Percentiles rank a stretch among this genome's conserved stretches.
Conservation (phyloP, 345 rosid genomes). For the Euclidium syriacum region DNA sequence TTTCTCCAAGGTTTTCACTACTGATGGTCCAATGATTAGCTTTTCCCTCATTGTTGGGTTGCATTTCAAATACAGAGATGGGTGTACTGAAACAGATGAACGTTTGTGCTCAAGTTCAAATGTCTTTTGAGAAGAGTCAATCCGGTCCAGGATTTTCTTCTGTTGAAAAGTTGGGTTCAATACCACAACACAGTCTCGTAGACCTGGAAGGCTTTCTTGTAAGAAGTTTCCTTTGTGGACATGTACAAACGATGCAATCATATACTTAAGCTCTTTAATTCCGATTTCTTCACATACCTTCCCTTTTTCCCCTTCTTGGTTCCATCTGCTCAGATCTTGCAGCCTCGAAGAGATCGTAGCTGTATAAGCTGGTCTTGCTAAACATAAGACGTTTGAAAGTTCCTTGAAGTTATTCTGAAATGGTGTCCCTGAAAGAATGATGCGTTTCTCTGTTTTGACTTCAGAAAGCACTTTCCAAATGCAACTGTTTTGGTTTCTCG, state of each 20-base stretch:
- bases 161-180: constrained; percentile 41
- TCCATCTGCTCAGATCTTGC: constrained; percentile 4
- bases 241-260: no score
- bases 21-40: neutral
- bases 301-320: constrained; percentile 27
- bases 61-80: constrained; percentile 1
- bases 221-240: constrained; percentile 51
- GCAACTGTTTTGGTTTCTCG: constrained; percentile 37
- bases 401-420: no score
- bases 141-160: no score
- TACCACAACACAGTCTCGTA: constrained; percentile 40
- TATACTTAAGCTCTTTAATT: no score
- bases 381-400: constrained; percentile 37
- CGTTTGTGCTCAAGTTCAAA: no score
- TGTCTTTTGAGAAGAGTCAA: no score
- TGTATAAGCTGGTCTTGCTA: constrained; percentile 37
- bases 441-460: no score
- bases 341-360: neutral
- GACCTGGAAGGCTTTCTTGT: constrained; percentile 48
- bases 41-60: neutral
- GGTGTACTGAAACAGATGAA: no score
- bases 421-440: no score
- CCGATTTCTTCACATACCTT: no score
- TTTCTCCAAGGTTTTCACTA: constrained; percentile 6
- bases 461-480: no score